These are phyloP conservation scores for Macadamia integrifolia DNA, from an alignment of 164 flowering plant genomes.

Conservation along the genomic window DNA sequence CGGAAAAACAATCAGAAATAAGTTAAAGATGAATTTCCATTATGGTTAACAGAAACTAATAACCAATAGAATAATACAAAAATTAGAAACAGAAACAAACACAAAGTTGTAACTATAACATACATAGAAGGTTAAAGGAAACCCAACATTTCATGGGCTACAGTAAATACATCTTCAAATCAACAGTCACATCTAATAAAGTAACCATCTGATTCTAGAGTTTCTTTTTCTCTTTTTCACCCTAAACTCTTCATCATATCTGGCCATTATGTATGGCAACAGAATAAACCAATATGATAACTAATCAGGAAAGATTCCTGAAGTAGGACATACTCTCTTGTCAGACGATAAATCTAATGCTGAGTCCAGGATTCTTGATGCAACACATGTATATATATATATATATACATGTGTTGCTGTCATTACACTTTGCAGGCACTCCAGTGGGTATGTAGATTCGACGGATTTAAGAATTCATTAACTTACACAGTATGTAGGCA, in stretches of 20 bases:
- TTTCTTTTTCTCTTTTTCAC: not conserved
- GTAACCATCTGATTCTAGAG: no score
- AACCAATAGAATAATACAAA: not conserved
- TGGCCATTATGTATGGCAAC: not conserved
- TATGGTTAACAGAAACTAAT: not conserved
- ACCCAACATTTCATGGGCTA: not conserved
- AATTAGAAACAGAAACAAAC: not conserved
- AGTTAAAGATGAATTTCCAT: not conserved
- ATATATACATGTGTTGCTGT: no score
- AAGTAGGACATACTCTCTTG: no score
- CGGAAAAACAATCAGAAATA: not conserved
- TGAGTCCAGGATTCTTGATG: not conserved
- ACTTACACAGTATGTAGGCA: conserved; percentile 73
- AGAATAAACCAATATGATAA: not conserved
- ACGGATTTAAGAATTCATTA: not conserved
- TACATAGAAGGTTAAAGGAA: not conserved
- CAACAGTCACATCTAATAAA: no score
- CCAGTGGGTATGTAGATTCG: not conserved
- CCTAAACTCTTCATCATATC: not conserved
- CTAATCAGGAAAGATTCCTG: not conserved
- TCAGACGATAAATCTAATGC: not conserved
- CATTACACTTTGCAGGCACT: not conserved
- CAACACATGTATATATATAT: not conserved
- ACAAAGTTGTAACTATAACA: not conserved
- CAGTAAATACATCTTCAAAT: not conserved